Base-by-base conservation (phyloP, 768 basidiomycete genomes). In the Calocybe cyanea region DNA sequence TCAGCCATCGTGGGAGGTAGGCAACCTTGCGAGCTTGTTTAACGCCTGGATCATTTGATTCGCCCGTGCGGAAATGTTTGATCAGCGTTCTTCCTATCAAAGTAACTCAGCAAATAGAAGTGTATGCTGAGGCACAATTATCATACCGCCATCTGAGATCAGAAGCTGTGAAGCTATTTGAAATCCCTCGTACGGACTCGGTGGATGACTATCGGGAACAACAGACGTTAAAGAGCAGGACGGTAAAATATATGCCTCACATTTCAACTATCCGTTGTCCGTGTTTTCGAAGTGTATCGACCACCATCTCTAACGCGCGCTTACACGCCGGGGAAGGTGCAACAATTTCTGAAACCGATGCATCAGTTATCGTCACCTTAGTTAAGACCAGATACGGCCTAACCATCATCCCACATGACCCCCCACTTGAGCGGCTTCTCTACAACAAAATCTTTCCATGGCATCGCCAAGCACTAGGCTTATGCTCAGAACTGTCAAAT, bases 401-500 rank as follows among this genome's bases (percentile, higher is more conserved):
- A 46, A 81, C 83, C 81, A 55, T 85, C 83, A 40, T 78, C 73
- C 76, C 80, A 80, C 43, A 83, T 63, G 2, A 83, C 69, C 30
- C 81, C 81, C 76, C 77, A 83, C 48, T 71, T 75, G 2, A 75
- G 60, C 28, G 59, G 56, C 14, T 57, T 60, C 57, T 40, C 50
- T 38, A 46, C 59, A 32, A 63, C 55, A 14, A 66, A 51, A 1
- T 46, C 45, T 32, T 64, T 64, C 72, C 72, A 73, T 0, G 73
- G 72, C 23, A 75, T 65, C 1, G 69, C 69, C 4, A 70, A 59
- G 34, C 68, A 69, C 71, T 52, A 7, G 14, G 18, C 33, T 11
- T 11, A 28, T 11, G 5, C 11, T 28, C 11, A 6, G 25, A 28
- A 11, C 6, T 6, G 11, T 6, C 25, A 28, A 28, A 5, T 28